These are phyloP conservation scores for Ambrosia hybrid DNA, from an alignment of 140 eudicot species.

Conservation along the genomic window DNA sequence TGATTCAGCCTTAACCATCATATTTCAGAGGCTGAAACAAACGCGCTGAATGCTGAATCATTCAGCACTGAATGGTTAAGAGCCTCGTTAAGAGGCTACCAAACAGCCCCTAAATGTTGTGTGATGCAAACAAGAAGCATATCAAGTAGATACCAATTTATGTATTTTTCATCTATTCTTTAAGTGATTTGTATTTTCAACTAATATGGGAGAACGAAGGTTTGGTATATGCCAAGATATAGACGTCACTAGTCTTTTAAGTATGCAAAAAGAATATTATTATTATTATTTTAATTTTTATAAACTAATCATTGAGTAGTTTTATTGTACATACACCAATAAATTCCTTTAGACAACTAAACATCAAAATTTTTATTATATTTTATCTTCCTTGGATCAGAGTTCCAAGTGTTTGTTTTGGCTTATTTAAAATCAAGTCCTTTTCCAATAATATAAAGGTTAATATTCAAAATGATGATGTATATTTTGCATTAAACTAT, in stretches of 20 bases:
- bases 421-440: neutral
- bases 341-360: constrained; percentile 38
- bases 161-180: constrained; percentile 14
- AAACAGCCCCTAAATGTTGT: neutral
- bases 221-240: constrained; percentile 36
- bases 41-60: too few relatives aligned
- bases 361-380: constrained; percentile 17
- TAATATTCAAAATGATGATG: neutral
- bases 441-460: neutral
- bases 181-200: constrained; percentile 3
- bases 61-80: too few relatives aligned
- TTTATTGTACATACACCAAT: constrained; percentile 30
- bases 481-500: neutral
- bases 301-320: constrained; percentile 22
- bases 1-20: too few relatives aligned
- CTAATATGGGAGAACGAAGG: constrained; percentile 9
- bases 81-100: too few relatives aligned
- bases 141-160: constrained; percentile 24
- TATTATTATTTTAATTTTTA: neutral
- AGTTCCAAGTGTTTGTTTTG: constrained; percentile 32
- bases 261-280: constrained; percentile 5
- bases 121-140: constrained; percentile 24
- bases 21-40: too few relatives aligned
- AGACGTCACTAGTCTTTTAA: constrained; percentile 36
- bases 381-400: constrained; percentile 21